Evolutionary conservation across 441 rosid species (phyloP), one percentile per base, ranked within the genome.

Genomic region (Isatis lusitanica): DNA sequence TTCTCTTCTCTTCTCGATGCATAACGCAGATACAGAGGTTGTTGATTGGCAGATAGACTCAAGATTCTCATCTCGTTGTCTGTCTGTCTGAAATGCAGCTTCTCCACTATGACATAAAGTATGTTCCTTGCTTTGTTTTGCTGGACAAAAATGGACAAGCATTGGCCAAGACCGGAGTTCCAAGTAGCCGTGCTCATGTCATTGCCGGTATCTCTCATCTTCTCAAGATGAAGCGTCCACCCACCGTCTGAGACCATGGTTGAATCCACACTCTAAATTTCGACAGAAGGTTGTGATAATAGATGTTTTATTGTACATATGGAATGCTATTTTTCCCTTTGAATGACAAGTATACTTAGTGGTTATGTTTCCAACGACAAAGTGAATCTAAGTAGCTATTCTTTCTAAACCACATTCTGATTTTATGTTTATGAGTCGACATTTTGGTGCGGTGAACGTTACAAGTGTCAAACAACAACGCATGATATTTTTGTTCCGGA

Each of bases 61-160:
- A 44, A 64, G 39, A 62, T 36, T 78, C 56, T 76, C 21, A 30
- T 28, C 16, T 58, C 17, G 35, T n/a, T 26, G 11, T 51, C 7
- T 39, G 2, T 46, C 17, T 79, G 36, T 8, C 17, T 66, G 73
- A 16, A 38, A 55, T 83, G 86, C 87, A 92, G 96, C 93, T 92
- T 66, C 96, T 94, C 60, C 93, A 87, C 55, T 94, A 94, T 72
- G 96, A 90, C 79, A 83, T 92, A 75, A 86, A 74, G 74, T 92
- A 92, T 28, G 96, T 92, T 62, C 98, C 97, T 75, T 90, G 99
- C 85, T 92, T 89, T 82, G 96, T 90, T 63, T 61, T 92, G 78
- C 75, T 92, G 93, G 98, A 94, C 73, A 87, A 88, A 71, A 77
- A 86, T 7, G 97, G 98, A 65, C 83, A 70, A 46, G 97, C 98